These are phyloP conservation scores for Phytomonas francai DNA, from an alignment of 208 protist species.

Conservation along the genomic window DNA sequence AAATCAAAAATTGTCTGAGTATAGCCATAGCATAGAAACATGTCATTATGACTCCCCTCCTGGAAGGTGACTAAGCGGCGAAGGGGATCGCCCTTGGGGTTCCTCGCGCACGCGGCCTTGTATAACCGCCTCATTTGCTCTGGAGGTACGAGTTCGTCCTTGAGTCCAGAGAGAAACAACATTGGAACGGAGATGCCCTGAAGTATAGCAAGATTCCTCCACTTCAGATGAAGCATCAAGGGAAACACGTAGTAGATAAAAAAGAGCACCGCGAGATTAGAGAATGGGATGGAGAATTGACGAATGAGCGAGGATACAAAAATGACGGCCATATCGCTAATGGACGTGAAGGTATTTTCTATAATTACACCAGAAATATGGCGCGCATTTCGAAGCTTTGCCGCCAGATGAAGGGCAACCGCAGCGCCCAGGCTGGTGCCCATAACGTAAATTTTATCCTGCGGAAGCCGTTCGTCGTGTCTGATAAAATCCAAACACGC, in stretches of 20 bases:
- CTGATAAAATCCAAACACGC: conserved; percentile 73
- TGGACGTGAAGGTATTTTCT: conserved; percentile 89
- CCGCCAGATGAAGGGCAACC: conserved; percentile 76
- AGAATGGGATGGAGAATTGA: not conserved
- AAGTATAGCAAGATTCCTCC: conserved; percentile 49
- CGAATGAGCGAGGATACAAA: conserved; percentile 25
- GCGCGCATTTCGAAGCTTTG: conserved; percentile 24
- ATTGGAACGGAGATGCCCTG: conserved; percentile 33
- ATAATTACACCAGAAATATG: conserved; percentile 73
- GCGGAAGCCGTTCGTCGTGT: conserved; percentile 48
- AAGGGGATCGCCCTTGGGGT: conserved; percentile 13
- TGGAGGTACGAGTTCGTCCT: conserved; percentile 86
- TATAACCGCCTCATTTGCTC: conserved; percentile 70
- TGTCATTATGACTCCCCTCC: conserved; percentile 69
- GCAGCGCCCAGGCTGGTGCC: conserved; percentile 87
- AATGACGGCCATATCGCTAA: conserved; percentile 68
- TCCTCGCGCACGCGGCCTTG: conserved; percentile 14
- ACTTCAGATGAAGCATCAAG: conserved; percentile 58
- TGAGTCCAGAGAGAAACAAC: conserved; percentile 71
- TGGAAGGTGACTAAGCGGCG: conserved; percentile 57
- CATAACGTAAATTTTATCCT: conserved; percentile 75
- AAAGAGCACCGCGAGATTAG: conserved; percentile 15
- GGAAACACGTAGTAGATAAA: conserved; percentile 79
- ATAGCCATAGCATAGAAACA: conserved; percentile 49
- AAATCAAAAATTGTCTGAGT: conserved; percentile 48